phyloP scores from a whole-genome alignment of 2,329 filamentous ascomycete species.

The Verticillium albo-atrum region DNA sequence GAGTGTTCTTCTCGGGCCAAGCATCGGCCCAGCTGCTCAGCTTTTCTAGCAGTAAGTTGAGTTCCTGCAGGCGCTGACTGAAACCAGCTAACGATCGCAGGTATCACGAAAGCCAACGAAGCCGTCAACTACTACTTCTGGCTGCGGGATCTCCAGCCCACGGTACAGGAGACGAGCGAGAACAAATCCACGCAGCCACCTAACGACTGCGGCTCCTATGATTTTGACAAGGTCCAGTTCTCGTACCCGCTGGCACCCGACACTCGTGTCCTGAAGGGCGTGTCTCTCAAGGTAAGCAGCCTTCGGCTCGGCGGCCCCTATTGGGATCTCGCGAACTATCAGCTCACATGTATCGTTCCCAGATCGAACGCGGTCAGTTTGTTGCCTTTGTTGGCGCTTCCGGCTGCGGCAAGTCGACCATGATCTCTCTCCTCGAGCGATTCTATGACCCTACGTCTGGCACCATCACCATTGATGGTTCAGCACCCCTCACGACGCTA shows the following conservation, averaged over 20 bases:
- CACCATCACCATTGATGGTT: slow-evolving; percentile 1
- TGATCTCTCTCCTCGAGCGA: slow-evolving; percentile 46
- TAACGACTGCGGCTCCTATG: not conserved
- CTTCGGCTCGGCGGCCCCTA: not conserved
- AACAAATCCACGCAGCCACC: not conserved
- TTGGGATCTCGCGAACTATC: not conserved
- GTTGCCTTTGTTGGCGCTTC: slow-evolving; percentile 53
- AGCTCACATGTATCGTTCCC: no score
- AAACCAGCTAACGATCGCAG: no score
- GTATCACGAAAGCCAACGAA: slow-evolving; percentile 27
- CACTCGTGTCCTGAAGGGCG: not conserved
- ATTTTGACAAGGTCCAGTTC: not conserved
- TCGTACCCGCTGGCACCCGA: not conserved
- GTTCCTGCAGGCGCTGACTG: not conserved
- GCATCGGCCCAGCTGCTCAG: slow-evolving; percentile 1
- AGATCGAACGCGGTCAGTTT: slow-evolving; percentile 41
- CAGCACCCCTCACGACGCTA: slow-evolving; percentile 23
- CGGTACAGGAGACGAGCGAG: not conserved
- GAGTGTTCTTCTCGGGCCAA: slow-evolving; percentile 19
- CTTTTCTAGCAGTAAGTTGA: slow-evolving; percentile 1
- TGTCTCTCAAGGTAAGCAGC: not conserved
- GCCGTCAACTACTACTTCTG: slow-evolving; percentile 33
- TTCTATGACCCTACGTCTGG: slow-evolving; percentile 15
- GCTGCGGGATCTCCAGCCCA: slow-evolving; percentile 18
- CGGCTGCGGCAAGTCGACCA: slow-evolving; percentile 57